A percentile compares a stretch with the other conserved stretches of the same genome.
These are phyloP conservation scores for Miscanthus lutarioriparius DNA, from an alignment of 176 grass and related monocot genomes.

Conservation along the genomic window DNA sequence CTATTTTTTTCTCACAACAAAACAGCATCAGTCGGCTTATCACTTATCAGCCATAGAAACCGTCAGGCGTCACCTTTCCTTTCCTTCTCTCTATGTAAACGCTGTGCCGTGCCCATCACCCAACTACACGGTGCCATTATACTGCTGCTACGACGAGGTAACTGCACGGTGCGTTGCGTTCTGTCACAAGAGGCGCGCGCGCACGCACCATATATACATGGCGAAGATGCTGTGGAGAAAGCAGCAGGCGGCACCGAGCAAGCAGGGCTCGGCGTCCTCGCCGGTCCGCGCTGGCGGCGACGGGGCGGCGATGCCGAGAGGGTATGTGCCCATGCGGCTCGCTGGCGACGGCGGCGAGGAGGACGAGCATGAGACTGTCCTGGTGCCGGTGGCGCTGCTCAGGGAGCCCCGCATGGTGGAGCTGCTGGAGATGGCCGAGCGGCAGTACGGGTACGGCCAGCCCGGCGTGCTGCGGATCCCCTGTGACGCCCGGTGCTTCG, in stretches of 20 bases:
- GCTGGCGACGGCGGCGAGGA: background rate
- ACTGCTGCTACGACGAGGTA: no score
- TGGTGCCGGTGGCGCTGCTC: constrained; percentile 32
- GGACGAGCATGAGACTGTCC: constrained; percentile 12
- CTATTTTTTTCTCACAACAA: no score
- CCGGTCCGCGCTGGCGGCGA: background rate
- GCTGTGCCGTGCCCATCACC: background rate
- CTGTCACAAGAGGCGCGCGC: no score
- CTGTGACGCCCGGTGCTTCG: constrained; percentile 28
- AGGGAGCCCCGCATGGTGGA: constrained; percentile 28
- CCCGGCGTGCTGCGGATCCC: constrained; percentile 40
- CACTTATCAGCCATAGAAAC: no score
- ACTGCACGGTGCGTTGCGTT: no score
- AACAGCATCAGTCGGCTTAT: no score
- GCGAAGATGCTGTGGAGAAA: constrained; percentile 29
- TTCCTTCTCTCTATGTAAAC: background rate
- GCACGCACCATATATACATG: background rate
- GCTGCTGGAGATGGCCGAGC: constrained; percentile 30
- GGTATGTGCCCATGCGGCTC: constrained; percentile 35
- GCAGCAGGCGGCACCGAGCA: background rate
- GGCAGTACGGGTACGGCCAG: constrained; percentile 41
- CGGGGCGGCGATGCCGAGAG: background rate
- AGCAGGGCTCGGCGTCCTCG: background rate
- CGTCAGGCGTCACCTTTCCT: background rate
- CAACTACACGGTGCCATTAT: no score